phyloP scores from a whole-genome alignment of 192 early-diverging fungal species.

The Rhizophagus clarus region DNA sequence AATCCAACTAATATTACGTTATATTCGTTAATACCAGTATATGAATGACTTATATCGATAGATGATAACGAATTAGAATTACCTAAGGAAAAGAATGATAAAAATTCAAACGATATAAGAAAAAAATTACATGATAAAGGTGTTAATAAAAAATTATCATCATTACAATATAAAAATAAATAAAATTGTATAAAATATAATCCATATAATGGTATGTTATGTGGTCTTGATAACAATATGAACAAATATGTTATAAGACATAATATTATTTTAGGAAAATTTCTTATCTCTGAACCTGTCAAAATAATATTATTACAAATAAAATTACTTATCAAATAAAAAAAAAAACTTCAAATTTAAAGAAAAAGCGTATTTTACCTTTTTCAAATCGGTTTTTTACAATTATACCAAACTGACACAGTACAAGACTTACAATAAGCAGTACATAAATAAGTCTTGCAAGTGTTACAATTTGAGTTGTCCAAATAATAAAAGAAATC shows the following conservation, averaged over 20 bases:
- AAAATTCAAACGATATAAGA: conserved; percentile 49
- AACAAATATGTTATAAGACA: conserved; percentile 57
- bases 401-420: neutral
- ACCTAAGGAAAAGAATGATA: conserved; percentile 69
- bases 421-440: neutral
- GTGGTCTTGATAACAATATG: conserved; percentile 61
- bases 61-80: conserved; percentile 80
- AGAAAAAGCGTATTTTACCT: neutral
- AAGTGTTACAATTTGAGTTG: neutral
- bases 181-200: conserved; percentile 57
- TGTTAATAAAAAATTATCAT: neutral
- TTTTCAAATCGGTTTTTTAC: neutral
- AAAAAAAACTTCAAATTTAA: neutral
- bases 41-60: conserved; percentile 76
- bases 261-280: conserved; percentile 43
- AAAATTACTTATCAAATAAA: neutral
- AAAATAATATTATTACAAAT: neutral
- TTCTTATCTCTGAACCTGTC: neutral
- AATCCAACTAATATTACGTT: conserved; percentile 60
- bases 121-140: conserved; percentile 29
- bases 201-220: conserved; percentile 61
- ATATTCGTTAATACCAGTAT: conserved; percentile 72
- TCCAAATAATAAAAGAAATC: neutral
- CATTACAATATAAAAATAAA: conserved; percentile 38
- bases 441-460: conserved; percentile 12